phyloP scores from a whole-genome alignment of 371 early-diverging fungal genomes.

The Chytridiales sp. region DNA sequence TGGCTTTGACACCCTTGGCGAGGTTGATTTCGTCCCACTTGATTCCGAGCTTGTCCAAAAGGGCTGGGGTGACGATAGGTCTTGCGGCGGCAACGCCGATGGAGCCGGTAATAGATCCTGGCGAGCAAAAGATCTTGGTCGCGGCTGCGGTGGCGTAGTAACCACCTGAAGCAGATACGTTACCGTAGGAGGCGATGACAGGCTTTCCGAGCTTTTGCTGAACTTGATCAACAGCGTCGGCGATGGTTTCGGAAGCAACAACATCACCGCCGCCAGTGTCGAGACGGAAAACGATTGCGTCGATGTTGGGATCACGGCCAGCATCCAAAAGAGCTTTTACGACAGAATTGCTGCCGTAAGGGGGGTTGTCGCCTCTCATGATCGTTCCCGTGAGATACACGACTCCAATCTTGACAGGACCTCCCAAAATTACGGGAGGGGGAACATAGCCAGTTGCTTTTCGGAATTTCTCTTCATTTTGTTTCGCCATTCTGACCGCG shows the following conservation, averaged over 20 bases:
- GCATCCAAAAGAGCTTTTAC: slow-evolving; percentile 53
- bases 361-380: slow-evolving; percentile 46
- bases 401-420: slow-evolving; percentile 49
- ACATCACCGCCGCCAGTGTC: slow-evolving; percentile 63
- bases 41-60: slow-evolving; percentile 52
- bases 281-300: slow-evolving; percentile 58
- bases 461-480: no score
- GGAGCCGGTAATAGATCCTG: slow-evolving; percentile 63
- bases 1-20: slow-evolving; percentile 45
- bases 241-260: slow-evolving; percentile 58
- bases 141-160: slow-evolving; percentile 55
- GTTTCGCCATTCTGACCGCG: no score
- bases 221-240: slow-evolving; percentile 51
- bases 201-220: slow-evolving; percentile 53
- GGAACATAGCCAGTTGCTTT: background rate
- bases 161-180: slow-evolving; percentile 58
- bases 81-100: slow-evolving; percentile 60
- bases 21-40: slow-evolving; percentile 51
- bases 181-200: slow-evolving; percentile 59
- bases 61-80: slow-evolving; percentile 49
- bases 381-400: slow-evolving; percentile 59
- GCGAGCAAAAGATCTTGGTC: slow-evolving; percentile 54
- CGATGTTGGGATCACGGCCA: slow-evolving; percentile 48
- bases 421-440: background rate
- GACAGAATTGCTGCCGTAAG: slow-evolving; percentile 46